Percentiles rank a stretch among this genome's conserved stretches.
These are phyloP conservation scores for Flaveria trinervia DNA, from an alignment of 129 eudicot species.

Conservation along the genomic window DNA sequence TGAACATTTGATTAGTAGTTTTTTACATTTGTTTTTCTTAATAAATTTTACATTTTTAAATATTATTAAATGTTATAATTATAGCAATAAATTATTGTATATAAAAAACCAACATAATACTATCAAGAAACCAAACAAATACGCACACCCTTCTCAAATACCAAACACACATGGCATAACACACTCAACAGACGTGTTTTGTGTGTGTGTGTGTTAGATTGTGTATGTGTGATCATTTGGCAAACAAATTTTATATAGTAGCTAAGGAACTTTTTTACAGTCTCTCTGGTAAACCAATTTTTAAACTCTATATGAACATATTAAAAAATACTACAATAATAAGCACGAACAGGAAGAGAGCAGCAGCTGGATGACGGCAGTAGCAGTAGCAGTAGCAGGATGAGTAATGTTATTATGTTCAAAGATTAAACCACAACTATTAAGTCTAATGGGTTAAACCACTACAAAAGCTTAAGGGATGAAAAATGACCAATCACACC, in stretches of 20 bases:
- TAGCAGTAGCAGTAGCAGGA: background rate
- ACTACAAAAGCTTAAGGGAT: background rate
- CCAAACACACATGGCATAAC: background rate
- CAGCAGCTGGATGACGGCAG: background rate
- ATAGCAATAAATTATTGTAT: no score
- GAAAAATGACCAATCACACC: background rate
- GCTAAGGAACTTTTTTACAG: background rate
- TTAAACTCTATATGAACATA: background rate
- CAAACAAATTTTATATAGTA: background rate
- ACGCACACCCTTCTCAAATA: background rate
- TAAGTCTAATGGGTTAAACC: background rate
- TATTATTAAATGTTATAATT: no score
- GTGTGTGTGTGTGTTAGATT: background rate
- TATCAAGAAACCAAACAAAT: background rate
- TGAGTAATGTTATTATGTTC: background rate
- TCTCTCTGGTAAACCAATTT: background rate
- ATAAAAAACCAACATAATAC: background rate
- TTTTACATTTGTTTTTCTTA: background rate
- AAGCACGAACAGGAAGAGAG: background rate
- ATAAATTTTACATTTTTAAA: background rate
- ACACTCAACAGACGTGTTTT: background rate
- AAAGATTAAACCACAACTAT: background rate
- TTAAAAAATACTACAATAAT: background rate
- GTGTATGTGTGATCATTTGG: background rate
- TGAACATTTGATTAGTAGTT: no score